Base-by-base conservation (phyloP, 2,329 filamentous ascomycete species). In the Myriosclerotinia scirpicola region DNA sequence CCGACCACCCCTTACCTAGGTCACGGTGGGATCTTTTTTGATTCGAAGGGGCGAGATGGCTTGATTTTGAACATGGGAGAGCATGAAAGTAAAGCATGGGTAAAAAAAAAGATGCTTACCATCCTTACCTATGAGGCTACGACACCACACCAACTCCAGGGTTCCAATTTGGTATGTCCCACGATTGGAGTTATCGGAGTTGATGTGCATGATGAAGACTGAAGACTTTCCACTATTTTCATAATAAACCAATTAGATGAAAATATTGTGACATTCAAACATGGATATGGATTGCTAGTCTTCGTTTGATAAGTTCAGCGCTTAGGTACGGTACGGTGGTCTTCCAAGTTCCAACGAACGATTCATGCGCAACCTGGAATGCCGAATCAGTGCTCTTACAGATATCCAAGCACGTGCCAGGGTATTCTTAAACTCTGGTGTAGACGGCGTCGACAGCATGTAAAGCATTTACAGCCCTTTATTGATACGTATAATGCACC, bases 161-260 rank as follows among this genome's bases (percentile, higher is more conserved):
- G 56, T 38, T 71, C 71, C 68, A 70, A 72, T 70, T 67, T 73
- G 71, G 71, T 65, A 67, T 63, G 64, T 46, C 46, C 38, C 56
- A 48, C 68, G 61, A 72, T 72, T 71, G 69, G 69, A 64, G 30
- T 50, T 26, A 17, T 56, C 40, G 40, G 30, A 58, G 52, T 46
- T 69, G 69, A 71, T 67, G 65, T 67, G 67, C 69, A 67, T 67
- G 66, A 40, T 61, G 36, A 48, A 40, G 61, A 34, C 30, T 34
- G 30, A 34, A 34, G 30, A 34, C 36, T 60, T 42, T 48, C 40
- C 52, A 5, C 62, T 26, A 42, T 40, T 64, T 26, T 55, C 6
- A 20, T 8, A 38, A 50, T 26, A 42, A 38, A n/a, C 62, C 54
- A 65, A 59, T 65, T 9, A 65, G 17, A 65, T 34, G 14, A 20